These are phyloP conservation scores for Botrytis elliptica DNA, from an alignment of 2,329 filamentous ascomycete genomes.

Conservation along the genomic window DNA sequence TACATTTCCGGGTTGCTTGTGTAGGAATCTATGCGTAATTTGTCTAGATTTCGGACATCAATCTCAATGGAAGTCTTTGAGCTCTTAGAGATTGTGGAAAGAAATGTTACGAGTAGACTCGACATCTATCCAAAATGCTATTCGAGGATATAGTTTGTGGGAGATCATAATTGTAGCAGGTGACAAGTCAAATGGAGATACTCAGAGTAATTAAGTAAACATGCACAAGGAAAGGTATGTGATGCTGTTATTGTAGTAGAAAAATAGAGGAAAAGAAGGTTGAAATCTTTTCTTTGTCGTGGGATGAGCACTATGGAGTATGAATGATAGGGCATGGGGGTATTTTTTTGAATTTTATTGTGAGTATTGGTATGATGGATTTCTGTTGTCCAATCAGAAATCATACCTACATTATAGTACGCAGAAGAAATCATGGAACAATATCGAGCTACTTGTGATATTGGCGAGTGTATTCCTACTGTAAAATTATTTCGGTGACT, in stretches of 20 bases:
- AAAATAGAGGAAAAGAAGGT: constrained; percentile 36
- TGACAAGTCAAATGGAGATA: constrained; percentile 42
- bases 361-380: not conserved
- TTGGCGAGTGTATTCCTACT: constrained; percentile 24
- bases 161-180: constrained; percentile 45
- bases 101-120: constrained; percentile 42
- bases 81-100: constrained; percentile 40
- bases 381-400: not conserved
- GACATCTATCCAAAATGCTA: constrained; percentile 36
- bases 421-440: constrained; percentile 18
- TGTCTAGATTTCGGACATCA: constrained; percentile 41
- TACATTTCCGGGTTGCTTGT: constrained; percentile 40
- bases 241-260: constrained; percentile 40
- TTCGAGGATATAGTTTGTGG: constrained; percentile 42
- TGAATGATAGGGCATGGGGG: constrained; percentile 16
- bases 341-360: not conserved
- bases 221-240: constrained; percentile 39
- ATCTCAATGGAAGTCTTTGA: constrained; percentile 39
- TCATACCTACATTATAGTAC: constrained; percentile 9
- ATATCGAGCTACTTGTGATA: constrained; percentile 24
- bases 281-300: constrained; percentile 44
- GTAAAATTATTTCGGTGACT: constrained; percentile 40
- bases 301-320: not conserved
- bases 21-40: constrained; percentile 42
- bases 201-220: constrained; percentile 40